Evolutionary conservation across 164 flowering plant genomes (phyloP), one percentile per base, ranked within the genome.

Genomic region (Aristolochia fimbriata): DNA sequence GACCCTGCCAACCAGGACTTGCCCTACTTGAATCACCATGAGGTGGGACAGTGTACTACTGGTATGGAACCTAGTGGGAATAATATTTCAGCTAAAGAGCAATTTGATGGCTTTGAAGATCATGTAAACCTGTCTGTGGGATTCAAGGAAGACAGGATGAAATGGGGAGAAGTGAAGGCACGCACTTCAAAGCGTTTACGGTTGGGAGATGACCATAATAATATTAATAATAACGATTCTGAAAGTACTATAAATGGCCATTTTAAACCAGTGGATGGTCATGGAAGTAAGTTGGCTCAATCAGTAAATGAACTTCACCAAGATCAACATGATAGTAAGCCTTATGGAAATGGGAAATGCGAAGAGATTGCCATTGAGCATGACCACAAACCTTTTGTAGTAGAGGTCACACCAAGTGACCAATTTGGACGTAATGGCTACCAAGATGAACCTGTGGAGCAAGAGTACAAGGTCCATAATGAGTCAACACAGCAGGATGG

Each of bases 111-210:
- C 55, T 20, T 58, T 52, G 70, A 70, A 20, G 58, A 63, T 65
- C 72, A 61, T 61, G 57, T 68, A 10, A 74, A 74, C 57, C 65
- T 75, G 47, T 70, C 76, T 51, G 74, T 70, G 59, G 82, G 82
- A 37, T 78, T 61, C 73, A 76, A 62, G 46, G 72, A 76, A 72
- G 77, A 74, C 47, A 65, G 72, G 21, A 78, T 90, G 55, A 81
- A 62, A 71, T 94, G 99, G 99, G 99, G 97, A 64, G 87, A 83
- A 62, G 81, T 70, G 65, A 91, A 70, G 74, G 77, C 81, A 51
- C 96, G 99, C 49, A 64, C 95, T 45, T 70, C 91, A 46, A 94
- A 94, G 73, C 94, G 96, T 58, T 66, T 62, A 56, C 81, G 78
- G 65, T 33, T 72, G n/a, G 80, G 80, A 27, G 96, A 81, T 68